Base-by-base conservation (phyloP, 345 rosid genomes). In the Citrus mangshanensis region DNA sequence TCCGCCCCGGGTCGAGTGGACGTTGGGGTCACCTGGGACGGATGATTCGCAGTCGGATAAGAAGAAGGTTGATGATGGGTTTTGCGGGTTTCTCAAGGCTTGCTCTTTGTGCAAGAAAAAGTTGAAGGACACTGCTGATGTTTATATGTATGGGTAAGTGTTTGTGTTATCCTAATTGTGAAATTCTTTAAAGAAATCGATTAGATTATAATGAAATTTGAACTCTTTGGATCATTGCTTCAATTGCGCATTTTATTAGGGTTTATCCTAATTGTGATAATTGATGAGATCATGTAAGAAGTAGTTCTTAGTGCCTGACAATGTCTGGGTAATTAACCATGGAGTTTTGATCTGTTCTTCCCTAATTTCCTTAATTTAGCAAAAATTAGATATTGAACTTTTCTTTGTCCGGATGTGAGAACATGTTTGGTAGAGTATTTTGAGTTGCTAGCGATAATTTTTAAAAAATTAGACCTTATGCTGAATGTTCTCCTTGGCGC, bases 101-200 rank as follows among this genome's bases (percentile, higher is more conserved):
- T 82, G 87, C 75, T 56, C 37, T 62, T 60, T 77, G 65, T 85
- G 85, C 85, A 78, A 82, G 82, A 83, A 80, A 77, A 67, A 59
- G 65, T 58, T 85, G 21, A 10, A 35, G 0, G 13, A 9, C 25
- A 24, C 30, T 5, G 68, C 32, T 1, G 75, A 72, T 12, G 40
- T 83, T 8, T 80, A 49, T 68, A 82, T 84, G 82, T 85, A 87
- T 27, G 79, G 79, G 82, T 40, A 54, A 12, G 79, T 69, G n/a
- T 55, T 76, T 4, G 51, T 42, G 16, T 42, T 10, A 4, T 51
- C 56, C 56, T 51, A 51, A 4, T 51, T 51, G 1, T 16, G 22
- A 51, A 16, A 42, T 42, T 42, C 49, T 42, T 42, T 42, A 58
- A 32, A 34, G 58, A 46, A 70, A 70, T 70, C 49, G 35, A 49